These are phyloP conservation scores for Polyporus arcularius DNA, from an alignment of 768 basidiomycete genomes.

Conservation along the genomic window DNA sequence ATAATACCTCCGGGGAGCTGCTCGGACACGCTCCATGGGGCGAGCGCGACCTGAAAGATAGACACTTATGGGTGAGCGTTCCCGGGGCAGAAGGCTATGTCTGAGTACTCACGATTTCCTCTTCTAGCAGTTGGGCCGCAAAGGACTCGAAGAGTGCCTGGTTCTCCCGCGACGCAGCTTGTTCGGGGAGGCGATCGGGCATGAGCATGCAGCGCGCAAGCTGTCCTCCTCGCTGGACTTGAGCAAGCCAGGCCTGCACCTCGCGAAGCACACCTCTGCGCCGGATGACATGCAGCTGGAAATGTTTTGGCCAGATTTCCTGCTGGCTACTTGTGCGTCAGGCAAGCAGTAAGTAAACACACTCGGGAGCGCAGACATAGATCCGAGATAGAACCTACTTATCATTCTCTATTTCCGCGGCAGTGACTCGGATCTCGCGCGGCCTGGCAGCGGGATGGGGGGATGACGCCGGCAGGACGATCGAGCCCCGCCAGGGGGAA, in stretches of 20 bases:
- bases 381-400: constrained; percentile 47
- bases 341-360: constrained; percentile 10
- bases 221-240: constrained; percentile 40
- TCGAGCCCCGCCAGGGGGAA: constrained; percentile 58
- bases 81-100: not conserved
- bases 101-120: constrained; percentile 47
- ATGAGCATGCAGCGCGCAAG: constrained; percentile 53
- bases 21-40: constrained; percentile 49
- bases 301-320: constrained; percentile 54
- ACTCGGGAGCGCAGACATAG: not conserved
- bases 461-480: constrained; percentile 52
- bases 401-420: constrained; percentile 72
- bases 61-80: constrained; percentile 18
- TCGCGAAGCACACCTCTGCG: constrained; percentile 44
- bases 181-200: constrained; percentile 57
- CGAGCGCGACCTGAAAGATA: constrained; percentile 47
- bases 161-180: constrained; percentile 50
- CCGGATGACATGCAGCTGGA: constrained; percentile 44
- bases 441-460: constrained; percentile 43
- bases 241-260: constrained; percentile 52
- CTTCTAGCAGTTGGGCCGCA: constrained; percentile 51
- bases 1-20: constrained; percentile 47
- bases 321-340: constrained; percentile 39
- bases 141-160: constrained; percentile 55
- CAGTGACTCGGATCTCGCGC: constrained; percentile 59